Conservation (phyloP, 2,329 filamentous ascomycete species). For the Aspergillus chevalieri region DNA sequence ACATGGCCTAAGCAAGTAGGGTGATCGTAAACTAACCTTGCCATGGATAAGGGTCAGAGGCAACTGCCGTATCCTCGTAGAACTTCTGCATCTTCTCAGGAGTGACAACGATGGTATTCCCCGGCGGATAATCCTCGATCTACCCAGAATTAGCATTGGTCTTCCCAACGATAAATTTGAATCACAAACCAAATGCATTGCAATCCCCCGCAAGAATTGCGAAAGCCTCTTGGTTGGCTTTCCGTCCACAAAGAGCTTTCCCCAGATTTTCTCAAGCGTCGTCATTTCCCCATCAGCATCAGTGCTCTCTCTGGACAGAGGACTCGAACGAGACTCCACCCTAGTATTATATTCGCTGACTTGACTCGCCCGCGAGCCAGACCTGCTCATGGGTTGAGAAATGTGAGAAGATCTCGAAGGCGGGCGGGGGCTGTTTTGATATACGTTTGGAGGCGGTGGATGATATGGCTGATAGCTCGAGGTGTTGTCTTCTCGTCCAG, state of each 20-base stretch:
- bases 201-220: slow-evolving; percentile 67
- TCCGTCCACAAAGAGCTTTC: slow-evolving; percentile 63
- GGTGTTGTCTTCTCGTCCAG: background rate
- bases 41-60: slow-evolving; percentile 64
- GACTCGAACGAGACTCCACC: slow-evolving; percentile 29
- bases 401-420: slow-evolving; percentile 16
- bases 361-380: slow-evolving; percentile 31
- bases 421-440: slow-evolving; percentile 15
- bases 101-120: slow-evolving; percentile 63
- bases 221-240: slow-evolving; percentile 62
- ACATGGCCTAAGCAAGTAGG: background rate
- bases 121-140: slow-evolving; percentile 65
- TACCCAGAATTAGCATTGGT: slow-evolving; percentile 26
- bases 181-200: slow-evolving; percentile 59
- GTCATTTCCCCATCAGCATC: slow-evolving; percentile 46
- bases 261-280: slow-evolving; percentile 68
- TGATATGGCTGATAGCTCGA: slow-evolving; percentile 15
- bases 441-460: slow-evolving; percentile 12
- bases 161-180: too few relatives aligned
- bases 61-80: slow-evolving; percentile 61
- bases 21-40: slow-evolving; percentile 41
- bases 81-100: slow-evolving; percentile 70
- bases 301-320: slow-evolving; percentile 26
- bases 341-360: slow-evolving; percentile 27
- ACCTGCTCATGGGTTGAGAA: slow-evolving; percentile 18